A percentile compares a stretch with the other conserved stretches of the same genome.
These are phyloP conservation scores for Phoma sp. DNA, from an alignment of 2,329 filamentous ascomycete genomes.

Conservation along the genomic window DNA sequence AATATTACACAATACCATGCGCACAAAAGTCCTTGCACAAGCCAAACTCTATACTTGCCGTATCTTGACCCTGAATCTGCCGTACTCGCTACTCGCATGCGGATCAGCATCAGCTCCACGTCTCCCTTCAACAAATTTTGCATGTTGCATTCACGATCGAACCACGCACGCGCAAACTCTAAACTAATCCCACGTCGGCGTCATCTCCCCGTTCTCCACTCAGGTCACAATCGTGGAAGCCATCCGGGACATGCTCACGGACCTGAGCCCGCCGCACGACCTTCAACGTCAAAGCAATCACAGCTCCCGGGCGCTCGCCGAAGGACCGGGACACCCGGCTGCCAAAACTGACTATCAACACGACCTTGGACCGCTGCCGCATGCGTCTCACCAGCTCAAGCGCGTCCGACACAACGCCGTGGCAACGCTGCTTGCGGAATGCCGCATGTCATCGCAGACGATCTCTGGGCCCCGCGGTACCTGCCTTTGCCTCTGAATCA, in stretches of 20 bases:
- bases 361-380: conserved; percentile 8
- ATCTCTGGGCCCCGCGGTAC: conserved; percentile 7
- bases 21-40: background rate
- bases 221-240: background rate
- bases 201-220: conserved; percentile 13
- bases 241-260: conserved; percentile 9
- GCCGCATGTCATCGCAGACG: conserved; percentile 9
- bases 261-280: conserved; percentile 8
- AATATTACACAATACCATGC: conserved; percentile 5
- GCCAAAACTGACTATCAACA: background rate
- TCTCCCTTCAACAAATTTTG: background rate
- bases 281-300: conserved; percentile 8
- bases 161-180: conserved; percentile 6
- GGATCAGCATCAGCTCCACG: conserved; percentile 10
- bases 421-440: conserved; percentile 11
- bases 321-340: conserved; percentile 6
- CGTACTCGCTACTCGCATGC: background rate
- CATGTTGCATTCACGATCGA: conserved; percentile 1
- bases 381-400: conserved; percentile 13
- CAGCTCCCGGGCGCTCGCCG: conserved; percentile 13
- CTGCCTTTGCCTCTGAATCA: conserved; percentile 4
- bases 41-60: background rate
- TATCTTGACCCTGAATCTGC: background rate
- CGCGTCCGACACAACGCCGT: conserved; percentile 9
- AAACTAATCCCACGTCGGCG: conserved; percentile 9